Conservation (phyloP, 768 basidiomycete genomes). For the Kwoniella europaea region DNA sequence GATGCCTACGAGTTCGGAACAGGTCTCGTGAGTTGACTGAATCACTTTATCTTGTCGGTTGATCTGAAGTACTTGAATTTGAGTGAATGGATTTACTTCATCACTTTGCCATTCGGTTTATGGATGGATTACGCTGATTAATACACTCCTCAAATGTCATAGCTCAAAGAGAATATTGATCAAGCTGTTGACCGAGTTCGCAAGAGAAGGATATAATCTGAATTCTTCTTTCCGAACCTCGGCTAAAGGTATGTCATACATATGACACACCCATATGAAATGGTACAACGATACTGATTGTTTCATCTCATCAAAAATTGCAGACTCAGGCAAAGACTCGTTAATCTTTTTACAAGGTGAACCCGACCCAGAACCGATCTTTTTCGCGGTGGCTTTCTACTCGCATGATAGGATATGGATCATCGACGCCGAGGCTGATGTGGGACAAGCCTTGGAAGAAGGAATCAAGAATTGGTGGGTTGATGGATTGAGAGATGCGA, state of each 20-base stretch:
- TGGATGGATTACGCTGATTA: not conserved
- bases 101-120: not conserved
- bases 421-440: slow-evolving; percentile 53
- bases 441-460: slow-evolving; percentile 47
- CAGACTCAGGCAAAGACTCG: slow-evolving; percentile 52
- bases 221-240: slow-evolving; percentile 47
- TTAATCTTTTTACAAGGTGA: slow-evolving; percentile 42
- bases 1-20: slow-evolving; percentile 45
- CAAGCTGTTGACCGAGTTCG: slow-evolving; percentile 49
- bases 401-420: slow-evolving; percentile 50
- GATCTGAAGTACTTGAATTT: not conserved
- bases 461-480: slow-evolving; percentile 46
- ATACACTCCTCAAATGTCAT: not conserved
- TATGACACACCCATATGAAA: not conserved
- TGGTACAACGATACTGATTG: not conserved
- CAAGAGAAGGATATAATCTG: slow-evolving; percentile 44
- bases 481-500: slow-evolving; percentile 44
- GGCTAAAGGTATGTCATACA: slow-evolving; percentile 36
- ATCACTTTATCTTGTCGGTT: too few relatives aligned
- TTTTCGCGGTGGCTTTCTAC: slow-evolving; percentile 51
- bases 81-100: not conserved
- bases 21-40: slow-evolving; percentile 44
- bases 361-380: slow-evolving; percentile 50
- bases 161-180: slow-evolving; percentile 49
- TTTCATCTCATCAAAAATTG: not conserved